Conservation (phyloP, 139 green algal species). For the Volvox reticuliferus region DNA sequence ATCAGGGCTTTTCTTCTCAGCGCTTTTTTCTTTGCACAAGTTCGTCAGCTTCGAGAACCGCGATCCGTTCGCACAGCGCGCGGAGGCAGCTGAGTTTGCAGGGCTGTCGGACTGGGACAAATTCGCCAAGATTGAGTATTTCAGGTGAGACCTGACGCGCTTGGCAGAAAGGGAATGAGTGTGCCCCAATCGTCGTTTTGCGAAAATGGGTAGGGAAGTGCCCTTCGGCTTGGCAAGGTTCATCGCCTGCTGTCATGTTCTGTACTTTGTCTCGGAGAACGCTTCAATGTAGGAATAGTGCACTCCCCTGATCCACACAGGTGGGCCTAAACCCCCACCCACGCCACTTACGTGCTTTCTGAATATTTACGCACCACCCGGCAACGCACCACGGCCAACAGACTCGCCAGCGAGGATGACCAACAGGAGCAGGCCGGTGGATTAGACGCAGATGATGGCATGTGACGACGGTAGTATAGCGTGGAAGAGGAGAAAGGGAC, state of each 20-base stretch:
- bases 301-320: no score
- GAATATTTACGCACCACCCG: no score
- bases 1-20: slow-evolving; percentile 95
- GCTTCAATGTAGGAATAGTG: no score
- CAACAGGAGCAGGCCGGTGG: slow-evolving; percentile 45
- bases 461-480: background rate
- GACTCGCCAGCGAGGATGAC: slow-evolving; percentile 66
- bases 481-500: background rate
- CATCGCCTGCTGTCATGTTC: no score
- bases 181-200: no score
- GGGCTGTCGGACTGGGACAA: slow-evolving; percentile 83
- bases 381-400: background rate
- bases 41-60: slow-evolving; percentile 98
- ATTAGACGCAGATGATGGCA: background rate
- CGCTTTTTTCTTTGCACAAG: slow-evolving; percentile 99
- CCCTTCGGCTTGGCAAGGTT: no score
- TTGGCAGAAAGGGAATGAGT: no score
- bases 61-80: slow-evolving; percentile 69
- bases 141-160: slow-evolving; percentile 17
- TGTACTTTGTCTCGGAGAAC: no score
- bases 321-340: no score
- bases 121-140: slow-evolving; percentile 82
- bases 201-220: no score
- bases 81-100: slow-evolving; percentile 69
- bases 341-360: no score